Evolutionary conservation across 2,329 filamentous ascomycete genomes (phyloP).

Genomic region (Sporothrix pallida): DNA sequence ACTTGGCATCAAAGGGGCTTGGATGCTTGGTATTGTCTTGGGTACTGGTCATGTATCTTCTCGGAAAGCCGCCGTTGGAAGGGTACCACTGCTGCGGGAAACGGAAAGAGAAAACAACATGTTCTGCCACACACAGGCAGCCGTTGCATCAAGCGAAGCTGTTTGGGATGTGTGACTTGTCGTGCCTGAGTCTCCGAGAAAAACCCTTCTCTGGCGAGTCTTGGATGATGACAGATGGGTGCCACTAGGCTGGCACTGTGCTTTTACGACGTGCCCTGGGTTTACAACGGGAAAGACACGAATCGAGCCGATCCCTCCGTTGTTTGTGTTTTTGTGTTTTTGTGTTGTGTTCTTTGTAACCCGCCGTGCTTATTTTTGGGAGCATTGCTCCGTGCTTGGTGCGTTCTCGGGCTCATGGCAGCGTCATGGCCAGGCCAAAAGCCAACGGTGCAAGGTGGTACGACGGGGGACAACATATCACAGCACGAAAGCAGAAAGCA

Average conservation of each 20-base stretch:
- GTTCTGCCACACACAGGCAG: neutral
- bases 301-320: neutral
- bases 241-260: neutral
- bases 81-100: conserved; percentile 6
- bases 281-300: neutral
- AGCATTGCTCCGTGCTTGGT: too few species aligned
- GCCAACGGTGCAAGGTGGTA: neutral
- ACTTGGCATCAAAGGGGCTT: neutral
- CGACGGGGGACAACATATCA: neutral
- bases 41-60: neutral
- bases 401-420: too few species aligned
- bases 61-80: conserved; percentile 1
- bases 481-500: too few species aligned
- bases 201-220: too few species aligned
- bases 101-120: neutral
- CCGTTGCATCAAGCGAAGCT: conserved; percentile 15
- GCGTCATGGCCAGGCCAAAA: too few species aligned
- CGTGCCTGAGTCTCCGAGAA: too few species aligned
- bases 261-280: neutral
- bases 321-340: neutral
- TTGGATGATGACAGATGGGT: neutral
- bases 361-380: neutral
- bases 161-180: neutral
- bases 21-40: neutral
- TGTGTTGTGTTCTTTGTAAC: neutral